Conservation (phyloP, 1,139 yeast species). For the Magnusiomyces suaveolens region DNA sequence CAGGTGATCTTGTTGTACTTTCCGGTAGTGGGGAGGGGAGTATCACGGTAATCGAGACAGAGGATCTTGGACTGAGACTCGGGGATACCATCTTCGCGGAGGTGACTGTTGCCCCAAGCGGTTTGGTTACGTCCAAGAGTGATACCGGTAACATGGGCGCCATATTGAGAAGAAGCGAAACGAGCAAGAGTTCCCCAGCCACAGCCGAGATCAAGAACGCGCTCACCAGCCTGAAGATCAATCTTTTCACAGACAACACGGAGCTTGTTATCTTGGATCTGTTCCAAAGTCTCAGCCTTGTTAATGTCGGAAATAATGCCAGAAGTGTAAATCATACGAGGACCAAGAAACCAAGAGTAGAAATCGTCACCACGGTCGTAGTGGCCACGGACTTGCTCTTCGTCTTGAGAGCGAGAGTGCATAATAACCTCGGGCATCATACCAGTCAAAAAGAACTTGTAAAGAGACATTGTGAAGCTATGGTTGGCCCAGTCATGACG, state of each 20-base stretch:
- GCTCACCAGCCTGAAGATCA: slow-evolving; percentile 61
- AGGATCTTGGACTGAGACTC: slow-evolving; percentile 64
- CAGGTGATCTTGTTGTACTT: slow-evolving; percentile 82
- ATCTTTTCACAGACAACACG: slow-evolving; percentile 83
- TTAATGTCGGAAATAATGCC: slow-evolving; percentile 73
- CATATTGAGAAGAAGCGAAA: slow-evolving; percentile 71
- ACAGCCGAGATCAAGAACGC: slow-evolving; percentile 77
- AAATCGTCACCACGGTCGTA: slow-evolving; percentile 96
- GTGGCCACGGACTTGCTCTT: slow-evolving; percentile 92
- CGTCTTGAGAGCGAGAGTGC: slow-evolving; percentile 90
- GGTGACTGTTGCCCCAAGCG: slow-evolving; percentile 71
- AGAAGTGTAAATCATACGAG: slow-evolving; percentile 88
- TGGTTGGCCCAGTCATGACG: slow-evolving; percentile 89
- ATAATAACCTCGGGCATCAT: slow-evolving; percentile 88
- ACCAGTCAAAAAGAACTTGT: slow-evolving; percentile 70
- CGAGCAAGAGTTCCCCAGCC: slow-evolving; percentile 96
- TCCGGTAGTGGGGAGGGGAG: slow-evolving; percentile 59
- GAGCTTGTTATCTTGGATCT: slow-evolving; percentile 84
- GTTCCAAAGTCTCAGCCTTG: slow-evolving; percentile 68
- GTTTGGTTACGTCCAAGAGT: slow-evolving; percentile 89
- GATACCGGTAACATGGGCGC: slow-evolving; percentile 81
- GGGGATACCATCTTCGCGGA: slow-evolving; percentile 58
- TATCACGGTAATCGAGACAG: slow-evolving; percentile 84
- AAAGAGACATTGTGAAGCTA: slow-evolving; percentile 66
- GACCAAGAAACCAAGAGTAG: slow-evolving; percentile 89